Base-by-base conservation (phyloP, 768 basidiomycete species). In the Leccinum ochraceum region DNA sequence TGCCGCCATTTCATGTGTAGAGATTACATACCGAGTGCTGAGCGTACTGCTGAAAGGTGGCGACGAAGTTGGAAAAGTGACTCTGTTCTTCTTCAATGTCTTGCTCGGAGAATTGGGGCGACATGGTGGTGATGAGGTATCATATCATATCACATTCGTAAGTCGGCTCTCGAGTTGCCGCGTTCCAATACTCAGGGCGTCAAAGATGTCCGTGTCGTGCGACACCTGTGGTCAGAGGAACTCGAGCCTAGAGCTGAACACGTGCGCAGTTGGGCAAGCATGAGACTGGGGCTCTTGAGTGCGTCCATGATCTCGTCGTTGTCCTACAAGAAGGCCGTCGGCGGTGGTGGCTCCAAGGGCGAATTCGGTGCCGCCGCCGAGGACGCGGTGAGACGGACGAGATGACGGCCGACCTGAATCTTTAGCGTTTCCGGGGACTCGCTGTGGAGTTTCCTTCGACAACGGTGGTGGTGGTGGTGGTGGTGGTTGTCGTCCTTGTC, bases 221-320 rank as follows among this genome's bases (percentile, higher is more conserved):
- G 30, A 30, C 30, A 30, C 30, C 30, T 30, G 30, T 30, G 30
- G 30, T 30, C 30, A 30, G 30, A 8, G 30, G 14, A 30, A 20
- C 22, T 20, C 11, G 9, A 2, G 5, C 26, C 26, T 26, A 16
- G 46, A 34, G 24, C 46, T 39, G 32, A 26, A 37, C 39, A 95
- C 0, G 96, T 98, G 58, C 96, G 84, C 22, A 98, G 82, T 71
- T 98, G 96, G 13, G 94, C 93, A 55, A 99, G 86, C 96, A 98
- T 98, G 60, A 95, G 83, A 70, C 95, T 97, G 2, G 97, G 95
- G 60, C 90, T 90, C 79, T 98, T 98, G 69, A 99, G 81, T 11
- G 95, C 96, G 74, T 99, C 97, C 97, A 99, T 99, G 63, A 98
- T 88, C 71, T 95, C 92, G 78, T 99, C 96, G 66, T 87, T 77